Base-by-base conservation (phyloP, 352 stramenopile species). In the Globisporangium perplexum region DNA sequence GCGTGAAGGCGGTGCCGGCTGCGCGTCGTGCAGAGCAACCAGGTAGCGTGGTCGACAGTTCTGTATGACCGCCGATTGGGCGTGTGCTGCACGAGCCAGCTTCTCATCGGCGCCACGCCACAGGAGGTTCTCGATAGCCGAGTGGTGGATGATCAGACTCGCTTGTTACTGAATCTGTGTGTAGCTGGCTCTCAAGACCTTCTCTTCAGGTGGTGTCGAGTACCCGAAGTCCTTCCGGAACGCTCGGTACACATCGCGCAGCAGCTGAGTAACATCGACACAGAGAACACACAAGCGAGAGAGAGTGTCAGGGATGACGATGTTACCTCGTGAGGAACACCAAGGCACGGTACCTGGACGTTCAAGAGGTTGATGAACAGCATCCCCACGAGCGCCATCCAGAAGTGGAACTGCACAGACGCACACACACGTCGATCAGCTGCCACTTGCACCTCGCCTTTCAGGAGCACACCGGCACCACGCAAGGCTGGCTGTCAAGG, bases 351-450 rank as follows among this genome's bases (percentile, higher is more conserved):
- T 39, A 89, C 78, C 51, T 87, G 71, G 15, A 48, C 41, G 48
- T 91, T 91, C 7, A 88, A 65, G 30, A 77, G 20, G 50, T 89
- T 84, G 53, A 91, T 87, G 52, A 91, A 79, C 23, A 91, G 43
- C 44, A 89, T 91, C 45, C 81, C 81, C 3, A 67, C 53, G 53
- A 91, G 88, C n/a, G 81, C 81, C 69, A 86, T 91, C 44, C 23
- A 65, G 36, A 88, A 91, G 56, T 88, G 72, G 18, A 69, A 39
- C 73, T 86, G 47, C 12, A 33, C 14, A 43, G 0, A 28, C 12
- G 23, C 17, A 8, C 22, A 23, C 22, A 17, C 30, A 24, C 55
- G 26, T 48, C 10, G 33, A 12, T 30, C 20, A n/a, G 50, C 20
- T 48, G 11, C 18, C 8, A 26, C 43, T 24, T 3, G 2, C n/a